Base-by-base conservation (phyloP, 352 stramenopile genomes). In the Phytophthora boehmeriae region DNA sequence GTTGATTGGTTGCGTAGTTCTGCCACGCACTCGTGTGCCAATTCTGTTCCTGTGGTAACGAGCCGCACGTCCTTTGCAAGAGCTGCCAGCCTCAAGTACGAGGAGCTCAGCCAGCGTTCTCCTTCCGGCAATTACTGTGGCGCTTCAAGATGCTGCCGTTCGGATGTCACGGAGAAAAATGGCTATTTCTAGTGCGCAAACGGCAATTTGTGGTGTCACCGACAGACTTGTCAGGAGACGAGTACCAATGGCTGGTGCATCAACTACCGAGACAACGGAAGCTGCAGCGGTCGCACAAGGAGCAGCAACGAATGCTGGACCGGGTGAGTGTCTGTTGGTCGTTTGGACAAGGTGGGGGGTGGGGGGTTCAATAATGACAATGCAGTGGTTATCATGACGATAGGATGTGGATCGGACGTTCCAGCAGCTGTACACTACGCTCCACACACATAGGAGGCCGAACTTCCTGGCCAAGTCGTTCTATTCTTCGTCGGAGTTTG, bases 341-440 rank as follows among this genome's bases (percentile, higher is more conserved):
- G 32, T 4, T 17, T 8, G 1, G 2, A 1, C 22, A 23, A 32
- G n/a, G 11, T 55, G 34, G 14, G 14, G 34, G 10, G 27, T n/a
- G 3, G 6, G 6, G 2, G 38, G 9, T 13, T 59, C 8, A 45
- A 35, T 17, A 13, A 6, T 45, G 19, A 39, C 14, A 2, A 9
- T 23, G n/a, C 4, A 9, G 41, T 38, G 19, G 8, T 22, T 41
- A 2, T 30, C 6, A 6, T 30, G 25, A 6, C 25, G 6, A 30
- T 38, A 84, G 75, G 75, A 84, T 46, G 56, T 80, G 20, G 73
- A 82, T 10, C 75, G 75, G 27, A 80, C 73, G 28, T 84, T 84
- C 41, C 66, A 80, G 41, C 66, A 76, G 28, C 41, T 82, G 16
- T 72, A 81, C 38, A 59, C 46, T 22, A 43, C 48, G 32, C 46